Percentiles rank a stretch among this genome's conserved stretches.
Evolutionary conservation across 441 rosid species (phyloP).

Genomic region (Adansonia grandidieri): DNA sequence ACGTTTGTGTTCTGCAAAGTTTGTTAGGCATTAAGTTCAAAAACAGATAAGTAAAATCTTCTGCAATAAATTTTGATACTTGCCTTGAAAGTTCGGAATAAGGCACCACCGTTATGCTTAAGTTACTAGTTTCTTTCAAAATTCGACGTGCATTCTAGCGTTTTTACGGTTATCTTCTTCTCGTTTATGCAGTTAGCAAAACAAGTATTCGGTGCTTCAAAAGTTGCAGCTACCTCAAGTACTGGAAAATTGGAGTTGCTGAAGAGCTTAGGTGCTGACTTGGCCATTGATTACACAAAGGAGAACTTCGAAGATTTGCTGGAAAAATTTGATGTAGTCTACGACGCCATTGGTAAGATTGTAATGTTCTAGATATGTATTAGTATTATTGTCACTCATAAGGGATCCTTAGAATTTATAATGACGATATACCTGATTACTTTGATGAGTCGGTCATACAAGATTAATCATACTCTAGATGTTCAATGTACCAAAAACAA

Average conservation of each 20-base stretch:
- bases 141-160: not conserved
- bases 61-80: not conserved
- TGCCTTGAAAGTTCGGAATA: not conserved
- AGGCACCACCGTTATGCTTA: not conserved
- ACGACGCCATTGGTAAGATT: constrained; percentile 78
- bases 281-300: constrained; percentile 87
- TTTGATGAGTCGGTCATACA: not conserved
- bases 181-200: constrained; percentile 64
- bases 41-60: not conserved
- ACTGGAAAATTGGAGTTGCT: constrained; percentile 69
- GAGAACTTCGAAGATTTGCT: constrained; percentile 78
- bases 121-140: not conserved
- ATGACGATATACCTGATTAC: not conserved
- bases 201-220: constrained; percentile 87
- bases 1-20: not conserved
- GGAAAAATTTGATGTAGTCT: constrained; percentile 79
- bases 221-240: constrained; percentile 82
- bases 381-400: not conserved
- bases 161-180: not conserved
- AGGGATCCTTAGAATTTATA: not conserved
- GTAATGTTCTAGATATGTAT: not conserved
- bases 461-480: not conserved
- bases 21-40: not conserved
- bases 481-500: not conserved
- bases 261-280: constrained; percentile 82